Evolutionary conservation across 1,284 basidiomycete species (phyloP), one percentile per base, ranked within the genome.

Genomic region (Erythrobasidium hasegawianum): DNA sequence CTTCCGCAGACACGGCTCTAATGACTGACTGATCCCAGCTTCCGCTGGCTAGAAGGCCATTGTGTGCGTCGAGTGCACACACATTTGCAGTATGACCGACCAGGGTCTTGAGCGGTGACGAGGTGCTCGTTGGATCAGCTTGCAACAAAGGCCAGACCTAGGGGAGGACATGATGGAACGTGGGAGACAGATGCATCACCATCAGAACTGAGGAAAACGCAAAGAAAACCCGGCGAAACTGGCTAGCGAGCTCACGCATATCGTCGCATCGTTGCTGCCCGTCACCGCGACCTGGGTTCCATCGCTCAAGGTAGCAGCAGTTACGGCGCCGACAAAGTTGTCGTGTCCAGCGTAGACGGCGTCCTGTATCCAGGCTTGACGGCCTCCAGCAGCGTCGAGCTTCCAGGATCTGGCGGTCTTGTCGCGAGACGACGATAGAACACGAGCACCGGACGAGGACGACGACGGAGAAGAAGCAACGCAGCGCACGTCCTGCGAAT

Each of bases 341-440:
- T 86, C 82, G 68, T 88, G 85, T 45, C 88, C 85, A 78, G 81
- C 83, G 69, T 69, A 70, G 16, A 57, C 47, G 0, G 45, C 13
- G 8, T 65, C 69, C 39, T 71, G 59, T 1, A 18, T 57, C 72
- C 71, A 73, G 1, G 47, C 47, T 27, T 59, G 65, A 38, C 71
- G 66, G 22, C 22, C 18, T 16, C 18, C 40, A 8, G 24, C 16
- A 8, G n/a, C 38, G 27, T 81, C 75, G n/a, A 81, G 75, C 66
- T 83, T 80, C 93, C 93, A 97, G 41, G 85, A 81, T 74, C 94
- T 88, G 62, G 91, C 88, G 18, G 90, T 90, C 11, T 88, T 83
- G 81, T 97, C 93, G 74, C 93, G 85, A 38, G 92, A 94, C 61
- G 87, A 88, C 18, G 90, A 95, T 70, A 95, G 82, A 68, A 96